Evolutionary conservation across 805 yeast species (phyloP).

Genomic region (Starmerella etchellsii): DNA sequence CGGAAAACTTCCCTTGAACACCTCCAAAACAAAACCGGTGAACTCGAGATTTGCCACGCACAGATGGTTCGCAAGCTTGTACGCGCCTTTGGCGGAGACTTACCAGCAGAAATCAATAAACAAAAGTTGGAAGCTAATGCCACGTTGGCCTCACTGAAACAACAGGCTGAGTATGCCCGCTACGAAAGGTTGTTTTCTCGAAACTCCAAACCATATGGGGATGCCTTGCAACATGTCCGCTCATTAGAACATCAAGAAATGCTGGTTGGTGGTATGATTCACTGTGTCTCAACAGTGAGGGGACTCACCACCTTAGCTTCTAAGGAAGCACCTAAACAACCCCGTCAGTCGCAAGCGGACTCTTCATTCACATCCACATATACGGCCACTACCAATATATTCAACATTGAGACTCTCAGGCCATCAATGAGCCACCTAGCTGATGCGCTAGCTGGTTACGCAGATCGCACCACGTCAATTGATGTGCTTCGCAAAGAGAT

Average conservation of each 20-base stretch:
- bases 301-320: neutral
- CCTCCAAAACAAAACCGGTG: slow-evolving; percentile 27
- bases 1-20: slow-evolving; percentile 28
- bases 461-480: neutral
- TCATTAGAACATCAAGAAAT: slow-evolving; percentile 41
- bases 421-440: neutral
- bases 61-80: slow-evolving; percentile 38
- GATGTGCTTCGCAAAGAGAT: neutral
- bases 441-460: neutral
- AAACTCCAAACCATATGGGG: neutral
- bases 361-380: too few relatives aligned
- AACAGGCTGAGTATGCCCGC: slow-evolving; percentile 42
- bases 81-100: slow-evolving; percentile 30
- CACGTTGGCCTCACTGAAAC: slow-evolving; percentile 30
- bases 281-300: slow-evolving; percentile 30
- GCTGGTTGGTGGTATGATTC: slow-evolving; percentile 52
- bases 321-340: neutral
- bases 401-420: slow-evolving; percentile 1
- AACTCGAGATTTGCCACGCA: slow-evolving; percentile 35
- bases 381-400: too few relatives aligned
- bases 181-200: slow-evolving; percentile 34
- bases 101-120: neutral
- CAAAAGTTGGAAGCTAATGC: slow-evolving; percentile 4
- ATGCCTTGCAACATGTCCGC: slow-evolving; percentile 15
- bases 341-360: too few relatives aligned